Evolutionary conservation across 805 yeast genomes (phyloP), one percentile per base, ranked within the genome.

Genomic region (Candida anglica): DNA sequence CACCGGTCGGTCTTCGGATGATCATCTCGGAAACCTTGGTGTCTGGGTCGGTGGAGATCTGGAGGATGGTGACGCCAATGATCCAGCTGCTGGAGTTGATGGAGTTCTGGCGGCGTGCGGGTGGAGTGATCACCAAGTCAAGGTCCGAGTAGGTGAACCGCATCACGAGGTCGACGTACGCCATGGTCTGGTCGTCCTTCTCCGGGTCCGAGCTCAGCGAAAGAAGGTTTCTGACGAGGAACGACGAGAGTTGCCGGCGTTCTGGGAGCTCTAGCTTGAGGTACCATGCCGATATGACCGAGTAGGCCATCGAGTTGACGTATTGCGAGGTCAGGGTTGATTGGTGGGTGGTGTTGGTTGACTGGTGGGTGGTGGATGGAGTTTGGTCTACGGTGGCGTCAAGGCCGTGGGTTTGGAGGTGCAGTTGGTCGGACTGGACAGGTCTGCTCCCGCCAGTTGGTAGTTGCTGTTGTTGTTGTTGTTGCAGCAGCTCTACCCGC

Each of bases 281-380:
- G 43, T 79, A 86, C 89, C 94, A 84, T 27, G 72, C 69, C 2
- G 81, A 63, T 17, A 87, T 75, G 3, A 85, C 83, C 30, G 69
- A 71, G 50, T 81, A 84, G 0, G 95, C 83, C 30, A 82, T 59
- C 1, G 78, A 63, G 17, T 74, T 60, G 19, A 81, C 61, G 50
- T 84, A 86, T 32, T 75, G 78, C 0, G 84, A 69, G 28, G 84
- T 46, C 2, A 70, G 66, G 2, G 75, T 70, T 0, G 76, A 64
- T 5, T 73, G 60, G 34, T 63, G 72, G 24, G 60, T 52, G 3
- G 63, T 44, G 1, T 85, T 78, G 0, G 83, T n/a, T 5, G 73
- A 60, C 35, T 63, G 72, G 24, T 60, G 52, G 3, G 63, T 44
- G 1, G 86, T 78, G 0, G 83, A 76, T 1, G 83, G 78, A 17